A percentile compares a stretch with the other conserved stretches of the same genome.
phyloP scores from a whole-genome alignment of 306 rosid species.

The Lupinus albus region DNA sequence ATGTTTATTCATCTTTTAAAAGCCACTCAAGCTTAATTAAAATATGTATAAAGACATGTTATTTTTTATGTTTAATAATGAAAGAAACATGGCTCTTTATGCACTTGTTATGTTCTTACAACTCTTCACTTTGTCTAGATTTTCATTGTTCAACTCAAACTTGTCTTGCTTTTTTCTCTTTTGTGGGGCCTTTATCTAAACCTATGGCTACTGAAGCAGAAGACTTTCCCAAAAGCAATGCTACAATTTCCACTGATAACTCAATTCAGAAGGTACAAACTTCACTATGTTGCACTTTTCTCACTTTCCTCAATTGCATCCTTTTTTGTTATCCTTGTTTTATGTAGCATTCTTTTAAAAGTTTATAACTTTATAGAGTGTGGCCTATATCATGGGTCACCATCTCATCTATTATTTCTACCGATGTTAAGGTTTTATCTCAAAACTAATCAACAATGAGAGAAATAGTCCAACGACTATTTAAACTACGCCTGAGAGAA shows the following conservation, averaged over 20 bases:
- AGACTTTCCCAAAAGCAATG: constrained; percentile 1
- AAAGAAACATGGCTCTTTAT: background rate
- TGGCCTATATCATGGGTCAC: background rate
- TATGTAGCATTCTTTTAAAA: too few relatives aligned
- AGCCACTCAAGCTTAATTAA: background rate
- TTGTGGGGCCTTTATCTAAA: background rate
- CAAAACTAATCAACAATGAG: too few relatives aligned
- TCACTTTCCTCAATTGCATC: background rate
- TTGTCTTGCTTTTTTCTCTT: constrained; percentile 6
- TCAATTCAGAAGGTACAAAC: constrained; percentile 29
- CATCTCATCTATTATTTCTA: background rate
- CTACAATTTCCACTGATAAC: background rate
- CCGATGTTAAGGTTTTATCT: too few relatives aligned
- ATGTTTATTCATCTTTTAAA: too few relatives aligned
- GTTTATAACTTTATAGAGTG: background rate
- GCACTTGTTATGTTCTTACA: background rate
- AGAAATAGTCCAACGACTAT: too few relatives aligned
- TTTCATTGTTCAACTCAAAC: background rate
- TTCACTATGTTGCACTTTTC: constrained; percentile 11
- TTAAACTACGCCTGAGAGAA: too few relatives aligned
- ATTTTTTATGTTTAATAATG: background rate
- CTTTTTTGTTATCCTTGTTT: background rate
- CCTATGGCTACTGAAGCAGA: constrained; percentile 31
- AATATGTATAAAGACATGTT: background rate
- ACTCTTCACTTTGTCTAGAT: background rate